Conservation (phyloP, 495 filamentous ascomycete species). For the Bacidia rubella region DNA sequence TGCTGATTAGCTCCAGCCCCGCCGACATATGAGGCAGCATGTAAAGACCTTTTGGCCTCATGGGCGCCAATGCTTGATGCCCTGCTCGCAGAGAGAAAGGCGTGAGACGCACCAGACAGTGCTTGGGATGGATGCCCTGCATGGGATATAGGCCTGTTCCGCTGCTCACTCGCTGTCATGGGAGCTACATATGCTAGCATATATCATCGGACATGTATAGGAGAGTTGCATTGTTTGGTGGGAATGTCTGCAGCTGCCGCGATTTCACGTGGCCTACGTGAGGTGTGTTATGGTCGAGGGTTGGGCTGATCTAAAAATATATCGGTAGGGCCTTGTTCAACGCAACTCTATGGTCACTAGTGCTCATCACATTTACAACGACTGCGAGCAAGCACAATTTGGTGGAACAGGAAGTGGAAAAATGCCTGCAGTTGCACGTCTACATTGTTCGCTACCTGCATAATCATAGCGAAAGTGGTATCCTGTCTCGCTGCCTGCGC, state of each 20-base stretch:
- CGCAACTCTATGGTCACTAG: too few species aligned
- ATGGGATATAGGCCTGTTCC: background rate
- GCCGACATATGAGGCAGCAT: constrained; percentile 30
- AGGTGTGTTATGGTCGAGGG: too few species aligned
- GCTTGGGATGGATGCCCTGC: constrained; percentile 12
- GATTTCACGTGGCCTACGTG: too few species aligned
- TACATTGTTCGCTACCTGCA: background rate
- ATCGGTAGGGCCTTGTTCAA: too few species aligned
- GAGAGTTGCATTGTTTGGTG: background rate
- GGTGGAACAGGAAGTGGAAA: too few species aligned
- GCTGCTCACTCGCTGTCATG: constrained; percentile 2
- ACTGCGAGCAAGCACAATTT: too few species aligned
- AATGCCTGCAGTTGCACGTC: too few species aligned
- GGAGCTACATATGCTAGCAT: background rate
- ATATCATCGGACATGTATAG: background rate
- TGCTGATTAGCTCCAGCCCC: constrained; percentile 19
- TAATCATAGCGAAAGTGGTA: background rate
- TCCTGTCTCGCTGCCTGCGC: background rate
- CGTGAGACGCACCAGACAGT: constrained; percentile 11
- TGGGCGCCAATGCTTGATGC: background rate
- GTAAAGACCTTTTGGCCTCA: constrained; percentile 25
- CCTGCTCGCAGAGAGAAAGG: constrained; percentile 7
- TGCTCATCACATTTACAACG: too few species aligned
- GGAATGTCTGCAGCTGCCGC: too few species aligned
- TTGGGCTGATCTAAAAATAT: too few species aligned